These are phyloP conservation scores for Boletus mariae DNA, from an alignment of 1,284 basidiomycete genomes.

Conservation along the genomic window DNA sequence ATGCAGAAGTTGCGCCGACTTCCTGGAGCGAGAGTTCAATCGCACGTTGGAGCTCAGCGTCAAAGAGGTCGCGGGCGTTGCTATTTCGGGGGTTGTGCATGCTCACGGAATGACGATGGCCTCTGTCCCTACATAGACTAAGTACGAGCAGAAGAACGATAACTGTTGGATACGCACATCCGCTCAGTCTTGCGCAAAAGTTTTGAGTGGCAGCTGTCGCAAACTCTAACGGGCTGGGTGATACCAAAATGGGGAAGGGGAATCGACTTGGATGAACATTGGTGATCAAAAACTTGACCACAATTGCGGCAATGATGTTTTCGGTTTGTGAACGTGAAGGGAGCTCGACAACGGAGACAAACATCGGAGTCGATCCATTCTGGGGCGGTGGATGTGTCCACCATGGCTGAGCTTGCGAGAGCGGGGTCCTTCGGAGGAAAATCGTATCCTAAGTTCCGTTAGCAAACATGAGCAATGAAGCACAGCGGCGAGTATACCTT, in stretches of 20 bases:
- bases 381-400: slow-evolving; percentile 84
- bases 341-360: slow-evolving; percentile 88
- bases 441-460: slow-evolving; percentile 54
- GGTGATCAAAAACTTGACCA: slow-evolving; percentile 94
- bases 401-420: slow-evolving; percentile 73
- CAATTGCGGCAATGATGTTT: slow-evolving; percentile 99
- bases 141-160: slow-evolving; percentile 5
- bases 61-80: slow-evolving; percentile 63
- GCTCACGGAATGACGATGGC: slow-evolving; percentile 51
- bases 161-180: slow-evolving; percentile 30
- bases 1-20: slow-evolving; percentile 49
- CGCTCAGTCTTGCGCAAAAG: slow-evolving; percentile 59
- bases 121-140: slow-evolving; percentile 35
- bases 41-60: slow-evolving; percentile 90
- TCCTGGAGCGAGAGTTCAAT: slow-evolving; percentile 90
- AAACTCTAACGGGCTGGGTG: slow-evolving; percentile 89
- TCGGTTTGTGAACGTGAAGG: slow-evolving; percentile 94
- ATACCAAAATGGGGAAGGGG: slow-evolving; percentile 94
- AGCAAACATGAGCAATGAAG: neutral
- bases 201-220: slow-evolving; percentile 85
- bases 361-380: slow-evolving; percentile 97
- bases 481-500: slow-evolving; percentile 49
- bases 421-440: slow-evolving; percentile 81
- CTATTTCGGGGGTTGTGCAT: slow-evolving; percentile 48
- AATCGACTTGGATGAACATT: slow-evolving; percentile 85